These are phyloP conservation scores for Ophioceras dolichostomum DNA, from an alignment of 2,329 filamentous ascomycete genomes.

Conservation along the genomic window DNA sequence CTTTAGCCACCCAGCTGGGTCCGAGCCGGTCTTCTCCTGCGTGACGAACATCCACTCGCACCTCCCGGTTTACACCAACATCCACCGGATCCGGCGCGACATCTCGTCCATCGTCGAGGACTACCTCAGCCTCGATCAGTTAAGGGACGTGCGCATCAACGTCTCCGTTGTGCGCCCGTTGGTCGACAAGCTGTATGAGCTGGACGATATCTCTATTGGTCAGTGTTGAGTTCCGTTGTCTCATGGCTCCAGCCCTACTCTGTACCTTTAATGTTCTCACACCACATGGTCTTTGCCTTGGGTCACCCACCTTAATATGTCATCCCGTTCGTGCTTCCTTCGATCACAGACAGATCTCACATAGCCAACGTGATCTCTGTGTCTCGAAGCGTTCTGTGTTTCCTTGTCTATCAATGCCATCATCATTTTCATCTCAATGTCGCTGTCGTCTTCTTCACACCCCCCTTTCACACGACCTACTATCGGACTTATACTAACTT, in stretches of 20 bases:
- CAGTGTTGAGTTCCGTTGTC: conserved; percentile 12
- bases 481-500: no score
- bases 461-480: no score
- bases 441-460: no score
- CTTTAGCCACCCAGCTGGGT: conserved; percentile 22
- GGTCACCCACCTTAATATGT: no score
- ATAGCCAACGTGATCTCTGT: no score
- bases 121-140: conserved; percentile 57
- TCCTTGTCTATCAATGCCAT: no score
- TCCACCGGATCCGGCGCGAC: conserved; percentile 57
- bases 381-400: no score
- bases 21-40: conserved; percentile 37
- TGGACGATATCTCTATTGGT: conserved; percentile 69
- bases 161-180: conserved; percentile 66
- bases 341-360: no score
- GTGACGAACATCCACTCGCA: conserved; percentile 45
- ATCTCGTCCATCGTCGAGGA: conserved; percentile 51
- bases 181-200: conserved; percentile 72
- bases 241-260: conserved; percentile 5
- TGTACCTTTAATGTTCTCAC: no score
- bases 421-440: no score
- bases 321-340: no score
- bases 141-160: conserved; percentile 73
- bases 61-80: conserved; percentile 65
- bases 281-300: no score